Percentiles rank a stretch among this genome's conserved stretches.
These are phyloP conservation scores for Arthrobotrys entomopaga DNA, from an alignment of 2,329 filamentous ascomycete species.

Conservation along the genomic window DNA sequence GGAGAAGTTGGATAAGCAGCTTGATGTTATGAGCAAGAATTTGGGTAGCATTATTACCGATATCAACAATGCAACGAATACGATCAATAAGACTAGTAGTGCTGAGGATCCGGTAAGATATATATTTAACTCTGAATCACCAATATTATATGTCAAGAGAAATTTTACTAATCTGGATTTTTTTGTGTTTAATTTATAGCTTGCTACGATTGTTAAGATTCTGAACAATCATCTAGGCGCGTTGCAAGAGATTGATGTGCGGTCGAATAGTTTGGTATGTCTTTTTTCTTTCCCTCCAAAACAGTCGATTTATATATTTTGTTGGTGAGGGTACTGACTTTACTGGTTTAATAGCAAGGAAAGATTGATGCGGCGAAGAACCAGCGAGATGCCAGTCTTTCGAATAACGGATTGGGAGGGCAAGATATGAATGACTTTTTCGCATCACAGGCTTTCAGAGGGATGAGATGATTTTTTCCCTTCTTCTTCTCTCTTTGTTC, in stretches of 20 bases:
- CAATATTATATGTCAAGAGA: neutral
- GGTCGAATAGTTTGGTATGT: constrained; percentile 52
- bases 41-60: constrained; percentile 97
- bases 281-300: neutral
- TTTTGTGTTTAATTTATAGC: constrained; percentile 65
- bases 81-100: constrained; percentile 87
- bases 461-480: constrained; percentile 20
- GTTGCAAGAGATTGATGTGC: constrained; percentile 84
- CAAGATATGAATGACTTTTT: constrained; percentile 55
- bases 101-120: constrained; percentile 84
- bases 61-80: constrained; percentile 92
- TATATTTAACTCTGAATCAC: constrained; percentile 31
- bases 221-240: constrained; percentile 92
- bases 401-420: constrained; percentile 52
- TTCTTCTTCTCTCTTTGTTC: constrained; percentile 8
- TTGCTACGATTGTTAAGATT: constrained; percentile 94
- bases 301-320: neutral
- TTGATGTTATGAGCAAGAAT: constrained; percentile 94
- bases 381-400: constrained; percentile 38
- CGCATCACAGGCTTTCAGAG: constrained; percentile 48
- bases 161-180: constrained; percentile 17
- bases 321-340: neutral
- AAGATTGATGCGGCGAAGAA: constrained; percentile 44
- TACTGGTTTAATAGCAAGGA: constrained; percentile 35
- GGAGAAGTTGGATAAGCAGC: constrained; percentile 87